Evolutionary conservation across 78 protist genomes (phyloP), one percentile per base, ranked within the genome.

Genomic region (Guillardia theta): DNA sequence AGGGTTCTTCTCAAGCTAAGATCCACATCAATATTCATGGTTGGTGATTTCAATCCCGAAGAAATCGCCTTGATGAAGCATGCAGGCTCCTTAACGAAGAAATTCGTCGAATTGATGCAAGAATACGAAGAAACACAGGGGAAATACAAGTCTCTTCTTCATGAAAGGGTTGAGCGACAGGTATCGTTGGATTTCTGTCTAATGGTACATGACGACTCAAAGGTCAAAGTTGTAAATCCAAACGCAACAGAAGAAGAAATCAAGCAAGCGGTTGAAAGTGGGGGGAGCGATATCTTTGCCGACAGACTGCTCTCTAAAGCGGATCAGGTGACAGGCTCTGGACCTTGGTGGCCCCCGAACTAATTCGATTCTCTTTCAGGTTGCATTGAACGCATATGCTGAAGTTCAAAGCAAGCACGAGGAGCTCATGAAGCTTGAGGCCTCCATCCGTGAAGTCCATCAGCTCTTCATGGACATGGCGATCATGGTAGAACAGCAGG

Each of bases 401-500:
- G 83, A 70, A 36, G 83, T 70, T 36, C 83, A 70, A 24, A 70
- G 83, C 41, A 70, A 70, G 83, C 83, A 70, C 83, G 83, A 70
- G 83, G 83, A 70, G 45, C 41, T 70, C 33, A 70, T 70, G 83
- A 24, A 43, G 45, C 83, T 70, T 22, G 83, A 70, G 6, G 41
- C 36, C 5, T 4, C 41, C 36, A 70, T 70, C 83, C 0, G 41
- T 22, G 90, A 78, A 50, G 41, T 78, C 53, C 90, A 78, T 30
- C 90, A 78, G 48, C 90, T 78, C 33, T 78, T 78, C 90, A 18
- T 78, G 48, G 90, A 78, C 48, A 78, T 78, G 90, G 90, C 90
- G 48, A 37, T 43, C 48, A 18, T 78, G 48, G 90, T 78, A n/a
- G 53, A 78, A 43, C 70, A 58, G 6, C 70, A 24, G 41, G 83